phyloP scores from a whole-genome alignment of 441 rosid genomes.

The Pelargonium fulgidum region DNA sequence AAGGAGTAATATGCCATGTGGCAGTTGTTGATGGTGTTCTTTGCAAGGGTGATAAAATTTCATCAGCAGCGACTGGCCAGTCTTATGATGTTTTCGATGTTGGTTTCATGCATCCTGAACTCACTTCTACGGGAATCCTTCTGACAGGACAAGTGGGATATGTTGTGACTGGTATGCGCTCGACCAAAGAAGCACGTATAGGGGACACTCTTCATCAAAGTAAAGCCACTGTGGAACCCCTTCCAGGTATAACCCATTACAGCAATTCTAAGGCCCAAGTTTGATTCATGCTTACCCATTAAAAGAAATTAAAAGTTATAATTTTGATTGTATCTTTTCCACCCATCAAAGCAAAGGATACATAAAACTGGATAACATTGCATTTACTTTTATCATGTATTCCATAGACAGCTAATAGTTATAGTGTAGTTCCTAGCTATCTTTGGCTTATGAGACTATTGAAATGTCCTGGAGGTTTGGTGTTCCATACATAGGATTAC shows the following conservation, averaged over 20 bases:
- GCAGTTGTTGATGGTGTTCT: slow-evolving; percentile 83
- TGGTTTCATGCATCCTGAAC: slow-evolving; percentile 95
- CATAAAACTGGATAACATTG: too few species aligned
- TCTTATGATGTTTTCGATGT: slow-evolving; percentile 76
- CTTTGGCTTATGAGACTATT: not conserved
- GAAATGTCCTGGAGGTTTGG: not conserved
- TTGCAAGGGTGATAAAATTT: slow-evolving; percentile 79
- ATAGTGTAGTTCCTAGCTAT: not conserved
- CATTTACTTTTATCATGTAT: too few species aligned
- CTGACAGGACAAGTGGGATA: slow-evolving; percentile 94
- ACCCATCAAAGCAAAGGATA: too few species aligned
- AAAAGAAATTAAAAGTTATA: too few species aligned
- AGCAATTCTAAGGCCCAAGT: not conserved
- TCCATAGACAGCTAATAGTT: too few species aligned
- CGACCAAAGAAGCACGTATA: slow-evolving; percentile 91
- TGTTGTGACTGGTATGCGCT: slow-evolving; percentile 90
- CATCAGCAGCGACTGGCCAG: slow-evolving; percentile 75
- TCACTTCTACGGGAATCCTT: slow-evolving; percentile 81
- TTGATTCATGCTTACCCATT: not conserved
- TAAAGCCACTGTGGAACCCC: slow-evolving; percentile 60
- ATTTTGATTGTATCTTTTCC: not conserved
- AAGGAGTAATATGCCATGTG: slow-evolving; percentile 89
- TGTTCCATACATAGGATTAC: too few species aligned
- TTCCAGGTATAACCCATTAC: slow-evolving; percentile 43
- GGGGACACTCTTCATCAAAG: slow-evolving; percentile 74